Base-by-base conservation (phyloP, 371 early-diverging fungal genomes). In the Mucor indicus region DNA sequence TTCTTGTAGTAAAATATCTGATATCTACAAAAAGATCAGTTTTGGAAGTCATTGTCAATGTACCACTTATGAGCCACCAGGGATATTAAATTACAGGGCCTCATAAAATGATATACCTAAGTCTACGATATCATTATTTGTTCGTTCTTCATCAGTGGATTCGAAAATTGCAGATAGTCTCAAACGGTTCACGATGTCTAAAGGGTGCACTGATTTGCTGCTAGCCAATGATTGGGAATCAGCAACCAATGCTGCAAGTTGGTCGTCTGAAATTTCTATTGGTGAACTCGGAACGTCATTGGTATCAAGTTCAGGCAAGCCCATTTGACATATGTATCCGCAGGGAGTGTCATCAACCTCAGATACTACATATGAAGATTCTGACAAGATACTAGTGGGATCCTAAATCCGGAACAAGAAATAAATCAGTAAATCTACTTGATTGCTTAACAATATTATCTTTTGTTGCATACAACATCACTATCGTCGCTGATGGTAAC, bases 261-360 rank as follows among this genome's bases (percentile, higher is more conserved):
- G 43, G 29, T 3, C 29, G 30, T 42, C 43, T 29, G 30, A n/a
- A 1, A 42, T 42, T 42, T 42, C 30, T 24, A 42, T 15, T 19
- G 43, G 43, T 3, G 17, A 29, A 25, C 30, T 42, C 11, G 43
- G 30, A 42, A 42, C 29, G 30, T 42, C 29, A 23, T 17, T 29
- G 29, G 15, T 42, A 27, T 42, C 29, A 42, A 42, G 30, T 29
- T 42, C 43, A 42, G 25, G 43, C 43, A 42, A 29, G 13, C 43
- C 43, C 43, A 42, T 42, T 29, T 42, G 25, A 27, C 43, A 42
- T 29, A 27, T 29, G 30, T 42, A 42, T n/a, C 43, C 29, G 16
- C 43, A 42, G 30, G 43, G 43, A 42, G 43, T 30, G 29, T 42
- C 43, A 42, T 25, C 27, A 42, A 29, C 27, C 29, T 42, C 43